Percentiles rank a stretch among this genome's conserved stretches.
Conservation (phyloP, 495 filamentous ascomycete genomes). For the Cetradonia linearis region DNA sequence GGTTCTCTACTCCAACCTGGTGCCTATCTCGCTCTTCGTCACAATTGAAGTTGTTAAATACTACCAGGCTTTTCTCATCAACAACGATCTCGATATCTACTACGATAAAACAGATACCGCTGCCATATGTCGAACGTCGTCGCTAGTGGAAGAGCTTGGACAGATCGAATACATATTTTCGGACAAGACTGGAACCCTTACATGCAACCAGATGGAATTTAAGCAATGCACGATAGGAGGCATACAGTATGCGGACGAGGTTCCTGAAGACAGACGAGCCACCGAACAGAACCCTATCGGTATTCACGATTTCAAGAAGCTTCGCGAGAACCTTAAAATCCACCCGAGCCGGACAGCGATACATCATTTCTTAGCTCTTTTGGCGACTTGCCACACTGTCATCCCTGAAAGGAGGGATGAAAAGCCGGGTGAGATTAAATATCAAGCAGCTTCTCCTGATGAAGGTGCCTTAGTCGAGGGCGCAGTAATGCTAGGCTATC, state of each 20-base stretch:
- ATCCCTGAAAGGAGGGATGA: slow-evolving; percentile 80
- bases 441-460: slow-evolving; percentile 95
- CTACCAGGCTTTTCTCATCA: slow-evolving; percentile 92
- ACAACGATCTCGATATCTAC: slow-evolving; percentile 96
- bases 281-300: slow-evolving; percentile 64
- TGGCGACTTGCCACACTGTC: slow-evolving; percentile 92
- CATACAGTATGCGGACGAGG: slow-evolving; percentile 86
- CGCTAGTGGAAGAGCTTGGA: slow-evolving; percentile 91
- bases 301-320: slow-evolving; percentile 75
- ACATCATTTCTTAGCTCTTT: slow-evolving; percentile 78
- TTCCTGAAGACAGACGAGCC: slow-evolving; percentile 82
- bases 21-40: slow-evolving; percentile 96
- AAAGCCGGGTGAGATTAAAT: slow-evolving; percentile 75
- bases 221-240: slow-evolving; percentile 88
- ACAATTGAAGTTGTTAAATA: slow-evolving; percentile 98
- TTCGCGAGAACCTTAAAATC: slow-evolving; percentile 61
- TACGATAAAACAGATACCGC: slow-evolving; percentile 93
- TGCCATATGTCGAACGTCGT: slow-evolving; percentile 90
- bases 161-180: slow-evolving; percentile 99
- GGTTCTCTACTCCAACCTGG: slow-evolving; percentile 95
- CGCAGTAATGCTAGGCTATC: slow-evolving; percentile 74
- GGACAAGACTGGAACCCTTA: slow-evolving; percentile 98
- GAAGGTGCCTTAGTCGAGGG: slow-evolving; percentile 95
- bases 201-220: slow-evolving; percentile 99
- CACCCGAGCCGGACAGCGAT: slow-evolving; percentile 63